These are phyloP conservation scores for Erysimum pusillum DNA, from an alignment of 441 rosid genomes.

Conservation along the genomic window DNA sequence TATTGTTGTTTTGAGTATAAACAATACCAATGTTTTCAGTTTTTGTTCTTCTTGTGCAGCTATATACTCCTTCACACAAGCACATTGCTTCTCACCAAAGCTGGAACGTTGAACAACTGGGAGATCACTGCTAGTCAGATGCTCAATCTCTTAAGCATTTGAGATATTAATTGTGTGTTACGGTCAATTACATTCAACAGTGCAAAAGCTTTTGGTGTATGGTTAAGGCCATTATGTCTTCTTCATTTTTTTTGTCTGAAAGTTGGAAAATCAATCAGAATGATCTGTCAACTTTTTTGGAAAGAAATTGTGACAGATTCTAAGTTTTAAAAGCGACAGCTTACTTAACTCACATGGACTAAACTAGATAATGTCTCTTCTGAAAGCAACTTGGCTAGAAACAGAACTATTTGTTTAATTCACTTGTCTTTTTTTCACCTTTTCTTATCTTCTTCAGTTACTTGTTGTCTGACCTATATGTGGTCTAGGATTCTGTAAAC, in stretches of 20 bases:
- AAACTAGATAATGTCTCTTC: conserved; percentile 32
- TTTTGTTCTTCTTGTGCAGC: conserved; percentile 54
- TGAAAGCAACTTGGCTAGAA: conserved; percentile 31
- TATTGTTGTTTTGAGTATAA: neutral
- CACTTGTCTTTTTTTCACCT: neutral
- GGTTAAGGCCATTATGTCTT: conserved; percentile 33
- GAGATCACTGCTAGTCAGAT: conserved; percentile 45
- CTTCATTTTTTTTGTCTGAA: neutral
- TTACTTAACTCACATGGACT: conserved; percentile 40
- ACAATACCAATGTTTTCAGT: neutral
- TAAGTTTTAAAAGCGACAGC: conserved; percentile 33
- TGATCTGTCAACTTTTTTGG: conserved; percentile 22
- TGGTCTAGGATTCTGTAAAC: neutral
- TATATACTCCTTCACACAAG: conserved; percentile 70
- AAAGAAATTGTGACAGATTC: conserved; percentile 25
- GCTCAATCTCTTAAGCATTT: neutral
- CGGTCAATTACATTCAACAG: conserved; percentile 14
- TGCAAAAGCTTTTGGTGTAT: conserved; percentile 36
- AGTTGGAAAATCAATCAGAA: neutral
- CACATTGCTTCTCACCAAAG: conserved; percentile 83
- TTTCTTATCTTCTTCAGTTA: neutral
- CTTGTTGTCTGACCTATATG: conserved; percentile 8
- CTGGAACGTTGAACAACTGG: conserved; percentile 82
- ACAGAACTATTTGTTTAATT: neutral
- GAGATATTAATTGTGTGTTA: conserved; percentile 21